A percentile compares a stretch with the other conserved stretches of the same genome.
These are phyloP conservation scores for Lactifluus piperatus DNA, from an alignment of 768 basidiomycete species.

Conservation along the genomic window DNA sequence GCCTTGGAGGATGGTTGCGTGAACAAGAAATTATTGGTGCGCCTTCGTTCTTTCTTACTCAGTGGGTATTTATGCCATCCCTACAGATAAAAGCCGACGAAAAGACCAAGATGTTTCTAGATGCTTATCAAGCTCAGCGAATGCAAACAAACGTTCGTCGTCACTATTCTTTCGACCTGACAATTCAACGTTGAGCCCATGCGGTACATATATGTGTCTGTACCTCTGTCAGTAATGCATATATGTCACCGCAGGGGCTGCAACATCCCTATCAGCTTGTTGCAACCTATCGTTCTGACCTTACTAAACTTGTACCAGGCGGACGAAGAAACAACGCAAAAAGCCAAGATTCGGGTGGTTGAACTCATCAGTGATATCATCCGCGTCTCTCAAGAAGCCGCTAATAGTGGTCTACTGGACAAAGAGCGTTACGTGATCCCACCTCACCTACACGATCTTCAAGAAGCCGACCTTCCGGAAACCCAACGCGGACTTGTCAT, in stretches of 20 bases:
- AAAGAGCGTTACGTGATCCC: slow-evolving; percentile 87
- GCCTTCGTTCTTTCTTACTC: slow-evolving; percentile 27
- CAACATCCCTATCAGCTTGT: neutral
- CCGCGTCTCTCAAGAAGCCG: slow-evolving; percentile 62
- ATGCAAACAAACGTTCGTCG: slow-evolving; percentile 72
- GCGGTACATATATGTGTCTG: neutral
- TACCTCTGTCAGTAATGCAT: neutral
- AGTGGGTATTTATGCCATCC: slow-evolving; percentile 30
- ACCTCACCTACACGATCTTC: slow-evolving; percentile 93
- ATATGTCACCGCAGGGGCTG: neutral
- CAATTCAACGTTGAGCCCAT: slow-evolving; percentile 7
- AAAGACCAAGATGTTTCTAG: slow-evolving; percentile 82
- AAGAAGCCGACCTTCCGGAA: slow-evolving; percentile 95
- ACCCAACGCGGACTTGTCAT: slow-evolving; percentile 88
- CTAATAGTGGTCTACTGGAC: slow-evolving; percentile 64
- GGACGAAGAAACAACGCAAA: slow-evolving; percentile 56
- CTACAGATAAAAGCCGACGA: slow-evolving; percentile 94
- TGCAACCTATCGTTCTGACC: slow-evolving; percentile 2
- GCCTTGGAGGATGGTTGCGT: slow-evolving; percentile 51
- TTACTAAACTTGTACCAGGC: slow-evolving; percentile 35
- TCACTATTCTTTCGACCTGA: slow-evolving; percentile 1
- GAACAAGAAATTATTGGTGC: slow-evolving; percentile 61
- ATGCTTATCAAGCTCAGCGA: slow-evolving; percentile 73
- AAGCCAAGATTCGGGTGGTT: slow-evolving; percentile 57
- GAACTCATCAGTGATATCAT: slow-evolving; percentile 64